A percentile compares a stretch with the other conserved stretches of the same genome.
Evolutionary conservation across 495 filamentous ascomycete species (phyloP).

Genomic region (Pyrenula aspistea): DNA sequence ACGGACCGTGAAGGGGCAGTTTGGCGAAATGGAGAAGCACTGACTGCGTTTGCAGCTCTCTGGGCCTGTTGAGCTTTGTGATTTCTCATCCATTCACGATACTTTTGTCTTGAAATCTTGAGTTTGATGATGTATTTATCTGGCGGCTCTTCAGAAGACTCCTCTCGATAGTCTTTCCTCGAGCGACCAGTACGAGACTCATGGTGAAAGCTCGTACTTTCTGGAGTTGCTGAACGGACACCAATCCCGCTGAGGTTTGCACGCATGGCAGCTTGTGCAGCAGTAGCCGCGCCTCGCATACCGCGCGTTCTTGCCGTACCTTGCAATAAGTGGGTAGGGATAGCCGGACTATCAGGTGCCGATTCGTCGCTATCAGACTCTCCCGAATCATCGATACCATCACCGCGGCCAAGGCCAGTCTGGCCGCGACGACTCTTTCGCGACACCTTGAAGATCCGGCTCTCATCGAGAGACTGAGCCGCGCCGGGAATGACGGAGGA

Average conservation of each 20-base stretch:
- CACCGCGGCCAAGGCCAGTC: conserved; percentile 34
- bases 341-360: conserved; percentile 73
- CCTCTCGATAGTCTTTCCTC: conserved; percentile 54
- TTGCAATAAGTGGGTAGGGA: conserved; percentile 48
- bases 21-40: neutral
- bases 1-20: neutral
- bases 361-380: conserved; percentile 84
- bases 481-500: conserved; percentile 85
- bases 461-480: conserved; percentile 68
- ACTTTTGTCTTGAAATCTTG: conserved; percentile 47
- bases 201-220: conserved; percentile 53
- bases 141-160: conserved; percentile 50
- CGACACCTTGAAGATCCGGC: conserved; percentile 68
- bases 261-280: conserved; percentile 60
- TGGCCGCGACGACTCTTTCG: conserved; percentile 41
- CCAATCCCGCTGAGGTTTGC: conserved; percentile 40
- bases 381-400: conserved; percentile 71
- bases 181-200: conserved; percentile 57
- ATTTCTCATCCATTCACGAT: conserved; percentile 12
- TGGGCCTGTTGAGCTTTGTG: neutral
- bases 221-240: conserved; percentile 82
- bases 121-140: conserved; percentile 60
- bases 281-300: conserved; percentile 74
- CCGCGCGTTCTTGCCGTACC: conserved; percentile 78
- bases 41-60: neutral